These are phyloP conservation scores for Aristolochia contorta DNA, from an alignment of 164 flowering plant species.

Conservation along the genomic window DNA sequence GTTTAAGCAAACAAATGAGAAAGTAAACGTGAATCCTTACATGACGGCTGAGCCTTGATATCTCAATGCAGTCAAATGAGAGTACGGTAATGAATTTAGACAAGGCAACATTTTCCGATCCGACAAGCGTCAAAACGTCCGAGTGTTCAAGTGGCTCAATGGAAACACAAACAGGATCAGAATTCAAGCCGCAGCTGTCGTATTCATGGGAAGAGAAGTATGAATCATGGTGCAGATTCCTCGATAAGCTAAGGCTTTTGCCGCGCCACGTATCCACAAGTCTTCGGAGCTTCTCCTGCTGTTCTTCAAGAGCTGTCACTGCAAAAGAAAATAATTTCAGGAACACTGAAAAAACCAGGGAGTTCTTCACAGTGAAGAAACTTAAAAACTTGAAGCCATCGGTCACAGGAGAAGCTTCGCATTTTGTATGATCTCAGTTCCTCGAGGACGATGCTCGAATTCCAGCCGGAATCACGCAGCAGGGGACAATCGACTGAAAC, in stretches of 20 bases:
- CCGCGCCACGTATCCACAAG: slow-evolving; percentile 17
- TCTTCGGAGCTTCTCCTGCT: slow-evolving; percentile 26
- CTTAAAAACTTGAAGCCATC: not conserved
- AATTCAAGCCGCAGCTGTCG: slow-evolving; percentile 11
- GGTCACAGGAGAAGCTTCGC: too few relatives aligned
- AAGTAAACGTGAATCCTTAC: slow-evolving; percentile 6
- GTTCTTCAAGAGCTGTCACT: slow-evolving; percentile 20
- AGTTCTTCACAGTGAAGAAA: too few relatives aligned
- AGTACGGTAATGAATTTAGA: slow-evolving; percentile 21
- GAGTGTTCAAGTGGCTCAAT: slow-evolving; percentile 15
- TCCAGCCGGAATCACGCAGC: too few relatives aligned
- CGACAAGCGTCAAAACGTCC: slow-evolving; percentile 8
- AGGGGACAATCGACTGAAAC: too few relatives aligned
- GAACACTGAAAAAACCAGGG: too few relatives aligned
- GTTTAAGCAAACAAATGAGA: too few relatives aligned
- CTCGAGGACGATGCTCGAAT: too few relatives aligned
- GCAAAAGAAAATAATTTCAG: not conserved
- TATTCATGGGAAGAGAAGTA: not conserved
- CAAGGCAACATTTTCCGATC: slow-evolving; percentile 19
- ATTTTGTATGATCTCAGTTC: too few relatives aligned
- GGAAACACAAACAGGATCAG: slow-evolving; percentile 15
- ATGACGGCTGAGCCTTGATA: slow-evolving; percentile 15
- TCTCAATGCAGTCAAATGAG: slow-evolving; percentile 20
- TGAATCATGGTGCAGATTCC: slow-evolving; percentile 9
- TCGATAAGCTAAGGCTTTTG: slow-evolving; percentile 12